Percentiles rank a stretch among this genome's conserved stretches.
Conservation (phyloP, 768 basidiomycete species). For the Lanmaoa rubissima region DNA sequence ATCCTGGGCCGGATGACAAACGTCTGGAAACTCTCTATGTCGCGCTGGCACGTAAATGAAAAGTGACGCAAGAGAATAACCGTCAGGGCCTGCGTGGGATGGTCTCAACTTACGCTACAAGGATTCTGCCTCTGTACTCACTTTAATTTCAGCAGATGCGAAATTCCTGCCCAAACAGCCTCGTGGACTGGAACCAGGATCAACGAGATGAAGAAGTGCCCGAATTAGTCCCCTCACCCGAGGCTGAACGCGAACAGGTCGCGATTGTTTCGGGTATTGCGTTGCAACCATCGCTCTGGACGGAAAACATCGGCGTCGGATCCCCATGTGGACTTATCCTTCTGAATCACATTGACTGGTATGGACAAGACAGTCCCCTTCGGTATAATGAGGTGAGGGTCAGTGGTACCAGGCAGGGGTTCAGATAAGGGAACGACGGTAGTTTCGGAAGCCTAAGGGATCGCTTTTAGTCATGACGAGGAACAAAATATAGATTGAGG, state of each 20-base stretch:
- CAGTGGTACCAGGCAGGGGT: slow-evolving; percentile 45
- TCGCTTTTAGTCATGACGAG: slow-evolving; percentile 2
- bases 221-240: slow-evolving; percentile 39
- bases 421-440: slow-evolving; percentile 54
- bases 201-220: slow-evolving; percentile 2
- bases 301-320: slow-evolving; percentile 54
- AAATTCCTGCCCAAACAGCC: slow-evolving; percentile 61
- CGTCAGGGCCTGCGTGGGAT: slow-evolving; percentile 35
- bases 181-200: slow-evolving; percentile 44
- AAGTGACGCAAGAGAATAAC: slow-evolving; percentile 54
- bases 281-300: slow-evolving; percentile 62
- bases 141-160: slow-evolving; percentile 60
- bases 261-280: slow-evolving; percentile 35
- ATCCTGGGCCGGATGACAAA: slow-evolving; percentile 64
- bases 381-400: slow-evolving; percentile 47
- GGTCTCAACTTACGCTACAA: slow-evolving; percentile 21
- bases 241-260: slow-evolving; percentile 58
- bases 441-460: slow-evolving; percentile 46
- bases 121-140: slow-evolving; percentile 19
- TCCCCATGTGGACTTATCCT: slow-evolving; percentile 56
- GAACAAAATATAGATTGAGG: neutral
- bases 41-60: slow-evolving; percentile 46
- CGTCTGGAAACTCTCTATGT: slow-evolving; percentile 64
- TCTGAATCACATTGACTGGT: slow-evolving; percentile 57
- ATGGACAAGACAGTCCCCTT: slow-evolving; percentile 55